These are phyloP conservation scores for Aspergillus sp. DNA, from an alignment of 2,329 filamentous ascomycete genomes.

Conservation along the genomic window DNA sequence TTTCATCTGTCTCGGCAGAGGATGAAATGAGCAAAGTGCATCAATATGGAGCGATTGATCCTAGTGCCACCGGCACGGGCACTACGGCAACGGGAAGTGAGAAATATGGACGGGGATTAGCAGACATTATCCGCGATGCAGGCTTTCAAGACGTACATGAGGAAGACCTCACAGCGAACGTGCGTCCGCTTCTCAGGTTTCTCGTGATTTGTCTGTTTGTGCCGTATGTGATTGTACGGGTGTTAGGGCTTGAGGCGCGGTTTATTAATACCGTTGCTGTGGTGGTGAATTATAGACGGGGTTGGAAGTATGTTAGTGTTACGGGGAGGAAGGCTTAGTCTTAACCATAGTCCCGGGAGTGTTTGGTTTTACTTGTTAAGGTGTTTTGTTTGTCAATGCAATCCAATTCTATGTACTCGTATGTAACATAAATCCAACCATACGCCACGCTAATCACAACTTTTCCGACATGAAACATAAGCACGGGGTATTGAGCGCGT, in stretches of 20 bases:
- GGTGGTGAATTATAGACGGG: neutral
- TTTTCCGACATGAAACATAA: too few relatives aligned
- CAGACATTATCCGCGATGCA: too few relatives aligned
- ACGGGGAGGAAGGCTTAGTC: neutral
- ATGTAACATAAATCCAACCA: slow-evolving; percentile 2
- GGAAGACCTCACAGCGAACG: too few relatives aligned
- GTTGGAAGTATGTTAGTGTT: neutral
- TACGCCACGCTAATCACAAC: slow-evolving; percentile 18
- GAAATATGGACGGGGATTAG: neutral
- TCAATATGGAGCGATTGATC: neutral
- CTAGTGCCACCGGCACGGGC: neutral
- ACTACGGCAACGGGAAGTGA: neutral
- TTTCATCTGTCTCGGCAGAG: neutral
- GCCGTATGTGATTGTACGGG: too few relatives aligned
- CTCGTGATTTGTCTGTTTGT: too few relatives aligned
- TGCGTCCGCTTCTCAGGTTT: too few relatives aligned
- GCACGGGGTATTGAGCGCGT: neutral
- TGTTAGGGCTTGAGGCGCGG: neutral
- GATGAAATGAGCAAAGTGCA: neutral
- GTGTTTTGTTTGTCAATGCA: too few relatives aligned
- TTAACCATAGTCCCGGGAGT: too few relatives aligned
- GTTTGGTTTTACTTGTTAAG: too few relatives aligned
- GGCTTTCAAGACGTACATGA: too few relatives aligned
- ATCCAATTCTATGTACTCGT: too few relatives aligned
- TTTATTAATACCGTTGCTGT: neutral